Evolutionary conservation across 768 basidiomycete genomes (phyloP), one percentile per base, ranked within the genome.

Genomic region (Crassisporium funariophilum): DNA sequence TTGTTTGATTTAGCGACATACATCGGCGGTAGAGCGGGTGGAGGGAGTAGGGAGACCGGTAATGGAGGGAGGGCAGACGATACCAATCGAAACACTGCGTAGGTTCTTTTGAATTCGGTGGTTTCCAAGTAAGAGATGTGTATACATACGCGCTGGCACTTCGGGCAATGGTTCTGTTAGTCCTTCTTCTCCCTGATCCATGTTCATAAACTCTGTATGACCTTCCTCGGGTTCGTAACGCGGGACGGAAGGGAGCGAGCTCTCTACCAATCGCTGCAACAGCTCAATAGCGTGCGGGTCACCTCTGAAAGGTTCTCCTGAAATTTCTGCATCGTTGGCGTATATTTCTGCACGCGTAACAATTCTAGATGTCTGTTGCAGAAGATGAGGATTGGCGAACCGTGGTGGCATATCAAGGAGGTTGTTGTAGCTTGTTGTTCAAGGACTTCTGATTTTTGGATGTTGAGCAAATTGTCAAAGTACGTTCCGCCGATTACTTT

Each of bases 41-140:
- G 75, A 0, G 74, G 74, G 10, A 65, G 54, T 10, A 78, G 54
- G n/a, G 69, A 75, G 29, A 82, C 61, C n/a, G 46, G 52, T n/a
- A 62, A 57, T 0, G 73, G 70, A n/a, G 62, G 47, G 13, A 61
- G 57, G 2, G 71, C 59, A 35, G 55, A 57, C 12, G 81, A 81
- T 12, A 82, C 50, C 16, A 82, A 70, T 12, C 78, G 74, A 51
- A 82, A 82, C 23, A 62, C 78, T 81, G 41, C 1, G 16, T 45
- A 44, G 29, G 21, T 21, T 10, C 35, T 2, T 11, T 31, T 31
- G 41, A 16, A 44, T 24, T 24, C 44, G 52, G 19, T 39, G 50
- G 44, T 47, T 22, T 6, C 44, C 17, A 20, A 47, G 15, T 33
- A 46, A 40, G 46, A n/a, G 29, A n/a, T n/a, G n/a, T 35, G 36